Conservation (phyloP, 2,329 filamentous ascomycete species). For the Colletotrichum limetticola region DNA sequence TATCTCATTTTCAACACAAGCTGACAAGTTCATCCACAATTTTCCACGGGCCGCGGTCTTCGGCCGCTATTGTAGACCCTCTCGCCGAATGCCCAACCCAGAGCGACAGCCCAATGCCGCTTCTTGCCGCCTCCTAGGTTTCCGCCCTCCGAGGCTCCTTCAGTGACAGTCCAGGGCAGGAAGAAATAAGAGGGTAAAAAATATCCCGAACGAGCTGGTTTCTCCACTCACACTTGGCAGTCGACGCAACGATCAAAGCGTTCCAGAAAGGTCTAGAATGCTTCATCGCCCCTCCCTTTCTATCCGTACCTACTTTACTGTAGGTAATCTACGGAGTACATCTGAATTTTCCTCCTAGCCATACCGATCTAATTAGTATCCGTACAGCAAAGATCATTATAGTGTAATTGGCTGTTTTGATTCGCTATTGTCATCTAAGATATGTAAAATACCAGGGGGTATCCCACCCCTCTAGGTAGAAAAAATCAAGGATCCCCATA, state of each 20-base stretch:
- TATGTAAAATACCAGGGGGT: too few species aligned
- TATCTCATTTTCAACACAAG: neutral
- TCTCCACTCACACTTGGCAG: neutral
- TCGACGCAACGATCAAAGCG: too few species aligned
- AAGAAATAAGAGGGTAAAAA: neutral
- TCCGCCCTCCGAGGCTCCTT: neutral
- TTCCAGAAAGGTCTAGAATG: neutral
- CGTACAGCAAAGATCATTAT: too few species aligned
- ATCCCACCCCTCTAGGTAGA: neutral
- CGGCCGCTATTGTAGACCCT: neutral
- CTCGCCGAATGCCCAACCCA: slow-evolving; percentile 17
- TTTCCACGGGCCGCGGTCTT: neutral
- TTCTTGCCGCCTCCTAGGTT: slow-evolving; percentile 13
- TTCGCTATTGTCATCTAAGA: too few species aligned
- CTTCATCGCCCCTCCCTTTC: neutral
- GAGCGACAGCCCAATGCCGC: slow-evolving; percentile 27
- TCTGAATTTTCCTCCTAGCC: neutral
- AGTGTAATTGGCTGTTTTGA: too few species aligned
- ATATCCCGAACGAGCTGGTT: neutral
- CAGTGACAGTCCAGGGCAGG: too few species aligned
- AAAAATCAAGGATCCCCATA: neutral
- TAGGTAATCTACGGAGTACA: neutral
- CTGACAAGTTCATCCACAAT: neutral
- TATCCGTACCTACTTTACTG: neutral
- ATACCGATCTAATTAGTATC: too few species aligned